Evolutionary conservation across 1,139 yeast species (phyloP).

Genomic region (Eremothecium cymbalariae): DNA sequence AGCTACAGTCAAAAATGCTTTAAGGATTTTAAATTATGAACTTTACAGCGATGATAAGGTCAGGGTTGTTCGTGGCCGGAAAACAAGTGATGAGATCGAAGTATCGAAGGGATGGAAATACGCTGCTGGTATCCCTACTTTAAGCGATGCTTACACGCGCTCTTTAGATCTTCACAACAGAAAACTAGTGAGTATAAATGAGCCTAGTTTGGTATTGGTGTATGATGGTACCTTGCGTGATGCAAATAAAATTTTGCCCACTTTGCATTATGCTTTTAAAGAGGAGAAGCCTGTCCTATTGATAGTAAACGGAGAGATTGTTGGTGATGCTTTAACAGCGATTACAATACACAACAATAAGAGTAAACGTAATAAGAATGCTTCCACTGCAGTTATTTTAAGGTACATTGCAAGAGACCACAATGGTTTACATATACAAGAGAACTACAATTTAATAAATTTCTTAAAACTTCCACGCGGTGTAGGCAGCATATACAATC

Average conservation of each 20-base stretch:
- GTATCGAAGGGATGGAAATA: constrained; percentile 29
- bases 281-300: constrained; percentile 21
- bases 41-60: constrained; percentile 26
- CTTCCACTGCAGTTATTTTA: constrained; percentile 18
- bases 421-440: constrained; percentile 17
- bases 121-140: constrained; percentile 22
- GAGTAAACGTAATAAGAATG: constrained; percentile 19
- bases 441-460: constrained; percentile 20
- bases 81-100: constrained; percentile 23
- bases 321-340: constrained; percentile 27
- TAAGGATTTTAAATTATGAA: constrained; percentile 21
- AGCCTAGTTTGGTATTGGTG: constrained; percentile 22
- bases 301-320: constrained; percentile 24
- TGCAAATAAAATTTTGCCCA: constrained; percentile 24
- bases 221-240: constrained; percentile 27
- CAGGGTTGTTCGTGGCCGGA: constrained; percentile 25
- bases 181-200: constrained; percentile 22
- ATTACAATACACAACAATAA: constrained; percentile 30
- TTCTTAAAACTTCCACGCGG: constrained; percentile 27
- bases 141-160: constrained; percentile 25
- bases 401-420: constrained; percentile 21
- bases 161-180: constrained; percentile 23
- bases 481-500: constrained; percentile 24
- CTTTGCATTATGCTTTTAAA: constrained; percentile 23
- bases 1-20: constrained; percentile 15